These are phyloP conservation scores for Malus hybrid DNA, from an alignment of 331 rosid species.

Conservation along the genomic window DNA sequence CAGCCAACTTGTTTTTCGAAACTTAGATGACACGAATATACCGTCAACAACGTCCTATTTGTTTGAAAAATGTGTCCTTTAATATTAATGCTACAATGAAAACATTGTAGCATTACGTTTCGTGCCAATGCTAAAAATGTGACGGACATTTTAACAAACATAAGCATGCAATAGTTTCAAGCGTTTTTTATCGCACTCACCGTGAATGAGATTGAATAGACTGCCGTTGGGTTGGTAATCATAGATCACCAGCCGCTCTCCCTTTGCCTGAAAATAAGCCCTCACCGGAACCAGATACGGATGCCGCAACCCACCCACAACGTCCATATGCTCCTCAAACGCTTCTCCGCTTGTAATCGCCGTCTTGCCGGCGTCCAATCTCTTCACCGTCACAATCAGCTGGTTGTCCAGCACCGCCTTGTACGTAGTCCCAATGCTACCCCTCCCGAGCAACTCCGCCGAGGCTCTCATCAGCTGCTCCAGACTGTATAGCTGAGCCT, in stretches of 20 bases:
- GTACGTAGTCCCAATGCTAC: conserved; percentile 75
- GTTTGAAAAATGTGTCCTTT: no score
- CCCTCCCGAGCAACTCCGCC: conserved; percentile 89
- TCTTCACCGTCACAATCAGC: conserved; percentile 68
- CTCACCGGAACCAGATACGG: conserved; percentile 78
- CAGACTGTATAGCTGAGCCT: conserved; percentile 50
- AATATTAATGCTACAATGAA: no score
- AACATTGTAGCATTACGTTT: no score
- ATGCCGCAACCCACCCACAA: conserved; percentile 58
- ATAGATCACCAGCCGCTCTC: conserved; percentile 74
- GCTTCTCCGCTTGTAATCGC: conserved; percentile 39
- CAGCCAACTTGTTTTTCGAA: no score
- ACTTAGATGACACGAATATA: no score
- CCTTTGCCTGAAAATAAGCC: conserved; percentile 86
- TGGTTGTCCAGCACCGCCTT: conserved; percentile 75
- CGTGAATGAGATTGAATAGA: conserved; percentile 82
- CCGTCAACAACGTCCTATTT: no score
- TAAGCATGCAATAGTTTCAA: background rate
- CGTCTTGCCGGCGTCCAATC: conserved; percentile 61
- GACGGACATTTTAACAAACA: background rate
- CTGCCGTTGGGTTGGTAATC: conserved; percentile 92
- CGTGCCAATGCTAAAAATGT: no score
- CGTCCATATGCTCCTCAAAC: conserved; percentile 67
- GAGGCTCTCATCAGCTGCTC: conserved; percentile 89
- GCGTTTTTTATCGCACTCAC: conserved; percentile 19